A percentile compares a stretch with the other conserved stretches of the same genome.
These are phyloP conservation scores for Arthrobotrys conoides DNA, from an alignment of 2,329 filamentous ascomycete species.

Conservation along the genomic window DNA sequence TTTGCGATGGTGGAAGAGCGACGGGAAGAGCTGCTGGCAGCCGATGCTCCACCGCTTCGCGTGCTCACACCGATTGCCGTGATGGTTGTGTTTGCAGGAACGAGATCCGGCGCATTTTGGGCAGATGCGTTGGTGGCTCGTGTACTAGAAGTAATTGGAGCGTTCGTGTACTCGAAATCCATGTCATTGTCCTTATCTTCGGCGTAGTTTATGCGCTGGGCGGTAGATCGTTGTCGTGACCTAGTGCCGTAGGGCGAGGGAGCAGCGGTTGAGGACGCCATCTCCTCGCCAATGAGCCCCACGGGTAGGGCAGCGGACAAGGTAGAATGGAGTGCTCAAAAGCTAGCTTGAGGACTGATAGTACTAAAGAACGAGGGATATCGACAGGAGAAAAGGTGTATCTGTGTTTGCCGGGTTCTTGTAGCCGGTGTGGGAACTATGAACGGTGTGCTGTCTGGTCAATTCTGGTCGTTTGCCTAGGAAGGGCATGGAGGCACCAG, in stretches of 20 bases:
- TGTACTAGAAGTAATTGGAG: constrained; percentile 67
- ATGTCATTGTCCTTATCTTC: constrained; percentile 92
- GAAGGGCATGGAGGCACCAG: constrained; percentile 58
- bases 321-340: constrained; percentile 6
- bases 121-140: constrained; percentile 47
- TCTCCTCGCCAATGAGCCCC: constrained; percentile 59
- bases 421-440: constrained; percentile 60
- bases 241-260: constrained; percentile 89
- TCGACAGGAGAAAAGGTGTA: constrained; percentile 1
- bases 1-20: constrained; percentile 65
- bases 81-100: constrained; percentile 69
- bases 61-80: constrained; percentile 65
- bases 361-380: constrained; percentile 16
- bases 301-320: constrained; percentile 44
- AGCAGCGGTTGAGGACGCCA: constrained; percentile 69
- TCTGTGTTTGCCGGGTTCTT: constrained; percentile 43
- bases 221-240: constrained; percentile 87
- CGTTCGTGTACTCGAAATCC: constrained; percentile 80
- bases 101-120: constrained; percentile 74
- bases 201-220: constrained; percentile 90
- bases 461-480: constrained; percentile 60
- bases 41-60: constrained; percentile 60
- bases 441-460: constrained; percentile 53
- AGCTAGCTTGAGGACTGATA: constrained; percentile 27
- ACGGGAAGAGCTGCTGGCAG: constrained; percentile 65